Evolutionary conservation across 2,329 filamentous ascomycete species (phyloP).

Genomic region (Lecanicillium sp.): DNA sequence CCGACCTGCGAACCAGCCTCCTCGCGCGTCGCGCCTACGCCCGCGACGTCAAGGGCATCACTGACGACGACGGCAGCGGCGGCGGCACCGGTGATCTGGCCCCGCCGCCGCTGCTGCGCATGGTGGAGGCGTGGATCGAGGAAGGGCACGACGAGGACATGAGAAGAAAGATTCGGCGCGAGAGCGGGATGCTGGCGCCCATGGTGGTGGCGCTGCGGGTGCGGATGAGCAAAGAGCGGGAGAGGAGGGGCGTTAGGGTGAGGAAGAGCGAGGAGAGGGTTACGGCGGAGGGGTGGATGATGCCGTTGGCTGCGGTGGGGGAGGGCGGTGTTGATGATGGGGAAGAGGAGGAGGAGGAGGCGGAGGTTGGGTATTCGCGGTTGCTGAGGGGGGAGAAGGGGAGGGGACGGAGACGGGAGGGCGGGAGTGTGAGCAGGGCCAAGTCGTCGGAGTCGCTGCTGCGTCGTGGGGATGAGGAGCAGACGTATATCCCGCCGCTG

Average conservation of each 20-base stretch:
- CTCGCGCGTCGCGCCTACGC: constrained; percentile 27
- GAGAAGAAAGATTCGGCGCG: not conserved
- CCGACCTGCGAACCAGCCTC: constrained; percentile 40
- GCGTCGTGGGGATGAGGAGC: not conserved
- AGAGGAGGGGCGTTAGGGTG: not conserved
- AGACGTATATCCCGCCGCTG: no score
- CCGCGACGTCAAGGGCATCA: not conserved
- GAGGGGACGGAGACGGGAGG: not conserved
- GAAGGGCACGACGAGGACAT: not conserved
- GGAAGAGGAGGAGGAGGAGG: not conserved
- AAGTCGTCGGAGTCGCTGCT: not conserved
- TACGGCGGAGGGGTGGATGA: not conserved
- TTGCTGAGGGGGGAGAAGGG: not conserved
- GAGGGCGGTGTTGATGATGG: not conserved
- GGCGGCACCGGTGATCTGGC: not conserved
- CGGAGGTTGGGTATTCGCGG: not conserved
- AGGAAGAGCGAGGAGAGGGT: not conserved
- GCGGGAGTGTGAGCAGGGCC: not conserved
- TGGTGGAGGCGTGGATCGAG: constrained; percentile 34
- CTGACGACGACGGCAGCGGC: not conserved
- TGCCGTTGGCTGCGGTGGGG: not conserved
- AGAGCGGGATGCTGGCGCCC: constrained; percentile 6
- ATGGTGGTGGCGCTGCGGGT: not conserved
- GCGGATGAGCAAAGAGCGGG: not conserved
- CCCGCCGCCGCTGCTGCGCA: constrained; percentile 30